phyloP scores from a whole-genome alignment of 108 stramenopile genomes.

The Skeletonema grethae region DNA sequence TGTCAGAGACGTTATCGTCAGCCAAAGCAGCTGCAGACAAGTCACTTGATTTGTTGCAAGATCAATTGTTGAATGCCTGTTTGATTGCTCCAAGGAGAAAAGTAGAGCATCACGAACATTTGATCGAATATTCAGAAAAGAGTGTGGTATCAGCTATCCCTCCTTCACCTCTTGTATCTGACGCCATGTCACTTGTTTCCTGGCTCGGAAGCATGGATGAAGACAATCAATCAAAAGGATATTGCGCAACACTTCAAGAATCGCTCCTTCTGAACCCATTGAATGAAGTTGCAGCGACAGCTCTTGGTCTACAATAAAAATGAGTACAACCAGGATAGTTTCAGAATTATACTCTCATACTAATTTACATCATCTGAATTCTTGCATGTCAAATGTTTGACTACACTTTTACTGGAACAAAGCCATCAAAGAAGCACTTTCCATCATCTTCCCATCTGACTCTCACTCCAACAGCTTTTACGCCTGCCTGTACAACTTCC shows the following conservation, averaged over 20 bases:
- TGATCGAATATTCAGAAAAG: constrained; percentile 33
- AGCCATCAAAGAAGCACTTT: constrained; percentile 43
- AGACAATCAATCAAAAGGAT: constrained; percentile 1
- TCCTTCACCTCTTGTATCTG: constrained; percentile 28
- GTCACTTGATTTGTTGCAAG: constrained; percentile 22
- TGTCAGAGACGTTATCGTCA: not conserved
- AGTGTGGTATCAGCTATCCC: constrained; percentile 34
- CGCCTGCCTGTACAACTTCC: constrained; percentile 32
- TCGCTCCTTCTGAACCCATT: constrained; percentile 20
- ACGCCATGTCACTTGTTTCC: constrained; percentile 34
- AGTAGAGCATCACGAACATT: constrained; percentile 8
- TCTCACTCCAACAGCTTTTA: constrained; percentile 35
- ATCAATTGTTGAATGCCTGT: constrained; percentile 30
- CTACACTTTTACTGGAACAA: constrained; percentile 38
- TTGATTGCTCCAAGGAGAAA: constrained; percentile 25
- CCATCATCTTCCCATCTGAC: constrained; percentile 53
- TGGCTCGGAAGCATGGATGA: constrained; percentile 22
- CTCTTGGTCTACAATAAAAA: not conserved
- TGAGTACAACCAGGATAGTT: not conserved
- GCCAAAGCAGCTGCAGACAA: constrained; percentile 32
- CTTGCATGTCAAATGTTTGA: too few relatives aligned
- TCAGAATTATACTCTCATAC: not conserved
- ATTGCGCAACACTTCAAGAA: constrained; percentile 13
- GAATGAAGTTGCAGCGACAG: constrained; percentile 16
- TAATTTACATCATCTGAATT: not conserved